Percentiles rank a stretch among this genome's conserved stretches.
These are phyloP conservation scores for Ceratonia siliqua DNA, from an alignment of 306 rosid genomes.

Conservation along the genomic window DNA sequence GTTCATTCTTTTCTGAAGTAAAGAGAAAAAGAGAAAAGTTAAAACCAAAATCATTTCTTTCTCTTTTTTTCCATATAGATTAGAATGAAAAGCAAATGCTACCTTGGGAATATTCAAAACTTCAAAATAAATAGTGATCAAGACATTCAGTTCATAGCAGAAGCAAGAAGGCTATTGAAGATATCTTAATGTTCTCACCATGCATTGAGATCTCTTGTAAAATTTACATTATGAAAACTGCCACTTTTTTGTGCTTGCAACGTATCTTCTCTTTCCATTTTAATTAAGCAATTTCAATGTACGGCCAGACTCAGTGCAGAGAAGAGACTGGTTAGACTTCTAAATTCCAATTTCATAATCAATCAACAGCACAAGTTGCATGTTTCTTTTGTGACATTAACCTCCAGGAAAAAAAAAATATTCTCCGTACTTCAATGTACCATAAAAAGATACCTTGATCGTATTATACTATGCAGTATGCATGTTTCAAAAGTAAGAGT, in stretches of 20 bases:
- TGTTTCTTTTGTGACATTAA: neutral
- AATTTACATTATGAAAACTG: neutral
- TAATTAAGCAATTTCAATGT: conserved; percentile 13
- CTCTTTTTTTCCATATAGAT: too few relatives aligned
- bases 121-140: too few relatives aligned
- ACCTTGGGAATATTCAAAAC: too few relatives aligned
- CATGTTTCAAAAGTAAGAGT: conserved; percentile 13
- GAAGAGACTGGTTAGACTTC: neutral
- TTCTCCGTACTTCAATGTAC: neutral
- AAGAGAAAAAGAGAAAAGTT: neutral
- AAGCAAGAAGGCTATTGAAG: neutral
- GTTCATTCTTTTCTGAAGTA: neutral
- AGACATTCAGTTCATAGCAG: neutral
- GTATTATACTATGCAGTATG: neutral
- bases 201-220: neutral
- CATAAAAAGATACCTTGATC: neutral
- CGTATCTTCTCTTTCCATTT: neutral
- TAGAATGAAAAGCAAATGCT: too few relatives aligned
- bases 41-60: too few relatives aligned
- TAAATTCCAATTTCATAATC: neutral
- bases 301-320: neutral
- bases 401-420: neutral
- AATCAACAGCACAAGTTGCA: neutral
- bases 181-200: conserved; percentile 5
- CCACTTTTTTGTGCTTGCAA: neutral